Conservation (phyloP, 345 rosid genomes). For the Gossypium australe region DNA sequence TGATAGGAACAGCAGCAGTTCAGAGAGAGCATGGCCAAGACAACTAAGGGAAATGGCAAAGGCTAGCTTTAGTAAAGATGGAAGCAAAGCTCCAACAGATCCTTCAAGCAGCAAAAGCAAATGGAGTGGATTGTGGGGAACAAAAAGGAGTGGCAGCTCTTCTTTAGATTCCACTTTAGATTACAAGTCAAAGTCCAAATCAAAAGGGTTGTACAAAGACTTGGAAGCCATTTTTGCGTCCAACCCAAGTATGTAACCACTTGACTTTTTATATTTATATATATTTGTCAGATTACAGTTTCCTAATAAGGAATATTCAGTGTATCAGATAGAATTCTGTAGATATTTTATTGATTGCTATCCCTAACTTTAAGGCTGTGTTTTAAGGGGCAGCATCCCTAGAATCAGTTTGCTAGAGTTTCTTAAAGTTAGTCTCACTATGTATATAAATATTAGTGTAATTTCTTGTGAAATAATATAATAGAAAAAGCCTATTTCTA, state of each 20-base stretch:
- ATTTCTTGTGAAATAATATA: too few species aligned
- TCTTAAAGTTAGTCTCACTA: too few species aligned
- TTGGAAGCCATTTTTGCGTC: conserved; percentile 83
- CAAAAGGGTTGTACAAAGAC: conserved; percentile 63
- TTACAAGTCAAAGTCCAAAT: conserved; percentile 41
- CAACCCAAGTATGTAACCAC: not conserved
- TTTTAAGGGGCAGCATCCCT: too few species aligned
- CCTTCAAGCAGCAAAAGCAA: conserved; percentile 66
- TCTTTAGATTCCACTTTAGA: conserved; percentile 48
- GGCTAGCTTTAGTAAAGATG: conserved; percentile 67
- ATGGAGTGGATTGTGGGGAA: conserved; percentile 69
- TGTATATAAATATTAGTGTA: too few species aligned
- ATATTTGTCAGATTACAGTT: too few species aligned
- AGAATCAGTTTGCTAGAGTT: too few species aligned
- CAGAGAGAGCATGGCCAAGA: conserved; percentile 62
- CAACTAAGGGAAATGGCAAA: conserved; percentile 77
- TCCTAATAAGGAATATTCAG: too few species aligned
- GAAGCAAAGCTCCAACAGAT: conserved; percentile 44
- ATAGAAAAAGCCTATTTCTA: too few species aligned
- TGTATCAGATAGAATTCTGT: too few species aligned
- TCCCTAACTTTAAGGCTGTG: too few species aligned
- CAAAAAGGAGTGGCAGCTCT: conserved; percentile 59
- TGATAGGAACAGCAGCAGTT: conserved; percentile 56
- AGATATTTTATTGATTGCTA: too few species aligned
- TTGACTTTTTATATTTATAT: not conserved